Percentiles rank a stretch among this genome's conserved stretches.
Evolutionary conservation across 2,329 filamentous ascomycete species (phyloP).

Genomic region (Trichoderma koningiopsis): DNA sequence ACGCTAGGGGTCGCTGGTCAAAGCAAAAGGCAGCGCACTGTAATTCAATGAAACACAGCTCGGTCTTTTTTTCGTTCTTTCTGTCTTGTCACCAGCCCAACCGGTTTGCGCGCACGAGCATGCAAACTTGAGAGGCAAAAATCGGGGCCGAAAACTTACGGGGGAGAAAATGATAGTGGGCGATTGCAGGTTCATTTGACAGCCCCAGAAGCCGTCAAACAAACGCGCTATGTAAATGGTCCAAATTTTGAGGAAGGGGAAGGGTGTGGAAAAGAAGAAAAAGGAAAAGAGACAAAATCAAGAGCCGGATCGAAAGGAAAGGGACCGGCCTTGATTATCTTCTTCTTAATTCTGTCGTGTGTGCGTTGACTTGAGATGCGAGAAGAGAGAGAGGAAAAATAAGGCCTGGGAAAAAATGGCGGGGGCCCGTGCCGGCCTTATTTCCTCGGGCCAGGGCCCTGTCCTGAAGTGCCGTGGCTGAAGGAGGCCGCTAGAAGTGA

Average conservation of each 20-base stretch:
- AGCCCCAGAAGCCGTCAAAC: constrained; percentile 78
- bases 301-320: constrained; percentile 28
- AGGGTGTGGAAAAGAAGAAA: background rate
- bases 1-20: background rate
- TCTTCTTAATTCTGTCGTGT: constrained; percentile 8
- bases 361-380: constrained; percentile 24
- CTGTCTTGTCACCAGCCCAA: background rate
- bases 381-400: constrained; percentile 32
- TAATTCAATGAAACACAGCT: background rate
- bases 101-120: background rate
- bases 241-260: constrained; percentile 24
- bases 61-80: background rate
- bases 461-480: constrained; percentile 4
- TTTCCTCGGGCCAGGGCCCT: constrained; percentile 24
- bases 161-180: constrained; percentile 60
- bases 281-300: constrained; percentile 17
- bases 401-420: constrained; percentile 13
- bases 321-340: constrained; percentile 29
- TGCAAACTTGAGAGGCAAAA: background rate
- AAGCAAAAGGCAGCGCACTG: background rate
- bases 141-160: constrained; percentile 51
- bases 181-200: constrained; percentile 99
- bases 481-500: constrained; percentile 9
- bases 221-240: constrained; percentile 69
- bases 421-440: constrained; percentile 36